Base-by-base conservation (phyloP, 768 basidiomycete species). In the Brasilioporus rufonigricans region DNA sequence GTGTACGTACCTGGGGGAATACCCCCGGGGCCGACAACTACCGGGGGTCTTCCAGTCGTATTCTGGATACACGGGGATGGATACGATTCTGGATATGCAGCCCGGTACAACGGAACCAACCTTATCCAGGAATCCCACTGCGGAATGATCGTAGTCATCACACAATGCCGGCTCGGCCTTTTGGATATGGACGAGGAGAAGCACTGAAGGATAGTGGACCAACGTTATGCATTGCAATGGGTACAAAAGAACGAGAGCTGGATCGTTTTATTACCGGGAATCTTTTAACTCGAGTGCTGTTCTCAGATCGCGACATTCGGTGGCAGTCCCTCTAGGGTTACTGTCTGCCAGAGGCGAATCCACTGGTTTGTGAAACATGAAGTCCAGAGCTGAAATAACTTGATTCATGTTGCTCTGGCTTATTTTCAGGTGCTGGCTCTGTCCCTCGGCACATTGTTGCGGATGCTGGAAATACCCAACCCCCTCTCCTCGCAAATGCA, bases 401-500 rank as follows among this genome's bases (percentile, higher is more conserved):
- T 48, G 36, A 27, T 48, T 27, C 35, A 19, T 27, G 29, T 24
- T 21, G 32, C 13, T n/a, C 5, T 33, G 3, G 11, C 44, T 26
- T 13, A 12, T 51, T 51, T 39, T 44, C 26, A 71, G 75, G 75
- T 47, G 78, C 75, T 31, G 78, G 78, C 2, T 76, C 77, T 5
- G 77, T 78, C 5, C 44, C 78, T 18, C 77, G 77, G 54, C 77
- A 78, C 4, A 29, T 29, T 9, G 27, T 29, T 9, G 9, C 27
- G 70, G 11, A 77, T 44, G 66, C 66, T 12, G 77, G 77, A 19
- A 63, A 70, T 32, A 78, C 78, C 3, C 50, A 62, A 4, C 77
- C 77, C 11, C 73, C 73, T 18, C 70, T 79, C 2, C 79, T 79
- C 11, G 48, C 41, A 14, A 65, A 31, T 31, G 36, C n/a, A 38